Evolutionary conservation across 2,329 filamentous ascomycete species (phyloP).

Genomic region (Berkeleyomyces rouxiae): DNA sequence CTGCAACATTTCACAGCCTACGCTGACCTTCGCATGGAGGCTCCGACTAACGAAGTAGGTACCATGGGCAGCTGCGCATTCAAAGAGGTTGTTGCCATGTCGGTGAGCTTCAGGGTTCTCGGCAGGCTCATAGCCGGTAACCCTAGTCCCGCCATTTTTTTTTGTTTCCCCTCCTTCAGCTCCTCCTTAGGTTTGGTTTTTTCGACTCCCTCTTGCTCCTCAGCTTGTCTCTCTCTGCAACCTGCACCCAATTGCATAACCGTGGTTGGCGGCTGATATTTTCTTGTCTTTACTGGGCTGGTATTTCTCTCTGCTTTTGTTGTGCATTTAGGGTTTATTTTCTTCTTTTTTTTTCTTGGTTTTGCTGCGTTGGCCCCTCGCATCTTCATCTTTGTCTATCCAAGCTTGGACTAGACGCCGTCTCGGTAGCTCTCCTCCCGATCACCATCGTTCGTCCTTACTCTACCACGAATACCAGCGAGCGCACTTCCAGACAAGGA

Average conservation of each 20-base stretch:
- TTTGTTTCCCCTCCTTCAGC: not conserved
- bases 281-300: not conserved
- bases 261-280: constrained; percentile 3
- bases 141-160: constrained; percentile 3
- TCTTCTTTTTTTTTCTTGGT: not conserved
- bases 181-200: not conserved
- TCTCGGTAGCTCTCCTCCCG: not conserved
- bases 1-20: not conserved
- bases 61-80: no score
- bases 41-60: not conserved
- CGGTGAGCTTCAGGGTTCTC: no score
- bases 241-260: constrained; percentile 4
- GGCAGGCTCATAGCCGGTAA: not conserved
- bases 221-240: not conserved
- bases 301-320: not conserved
- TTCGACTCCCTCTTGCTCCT: not conserved
- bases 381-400: not conserved
- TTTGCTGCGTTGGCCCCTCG: not conserved
- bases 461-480: not conserved
- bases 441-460: not conserved
- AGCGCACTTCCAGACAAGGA: not conserved
- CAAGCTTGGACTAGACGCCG: not conserved
- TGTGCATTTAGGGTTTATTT: constrained; percentile 3
- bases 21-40: not conserved
- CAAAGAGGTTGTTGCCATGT: no score